These are phyloP conservation scores for Debaryomyces psychrophilus DNA, from an alignment of 1,139 yeast genomes.

Conservation along the genomic window DNA sequence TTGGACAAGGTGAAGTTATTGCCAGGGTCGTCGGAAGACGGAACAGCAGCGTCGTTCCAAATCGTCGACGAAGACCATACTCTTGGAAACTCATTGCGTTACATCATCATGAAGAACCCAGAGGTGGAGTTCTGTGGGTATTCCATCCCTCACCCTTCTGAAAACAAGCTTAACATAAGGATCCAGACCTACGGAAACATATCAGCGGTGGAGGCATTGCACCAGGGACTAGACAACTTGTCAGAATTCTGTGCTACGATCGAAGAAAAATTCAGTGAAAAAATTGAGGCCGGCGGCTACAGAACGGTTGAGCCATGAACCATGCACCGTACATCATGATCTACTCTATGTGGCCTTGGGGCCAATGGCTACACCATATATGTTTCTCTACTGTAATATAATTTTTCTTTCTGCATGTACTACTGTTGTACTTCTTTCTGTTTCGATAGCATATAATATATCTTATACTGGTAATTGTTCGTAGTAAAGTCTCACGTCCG, in stretches of 20 bases:
- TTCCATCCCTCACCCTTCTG: conserved; percentile 99
- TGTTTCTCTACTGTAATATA: conserved; percentile 5
- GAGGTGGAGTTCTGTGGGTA: conserved; percentile 98
- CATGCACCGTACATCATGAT: not conserved
- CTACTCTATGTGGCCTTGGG: not conserved
- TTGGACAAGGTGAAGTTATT: conserved; percentile 58
- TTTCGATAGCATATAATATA: conserved; percentile 9
- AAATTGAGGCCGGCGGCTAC: conserved; percentile 56
- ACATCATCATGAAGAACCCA: conserved; percentile 95
- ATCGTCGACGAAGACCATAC: conserved; percentile 94
- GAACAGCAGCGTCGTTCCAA: conserved; percentile 94
- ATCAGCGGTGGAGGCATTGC: conserved; percentile 91
- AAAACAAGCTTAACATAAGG: conserved; percentile 83
- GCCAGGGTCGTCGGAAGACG: conserved; percentile 95
- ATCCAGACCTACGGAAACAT: conserved; percentile 90
- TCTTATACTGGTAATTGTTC: conserved; percentile 1
- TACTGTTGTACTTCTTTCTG: not conserved
- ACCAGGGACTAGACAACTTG: conserved; percentile 87
- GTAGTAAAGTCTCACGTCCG: too few relatives aligned
- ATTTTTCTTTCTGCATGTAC: conserved; percentile 7
- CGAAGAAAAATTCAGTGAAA: conserved; percentile 74
- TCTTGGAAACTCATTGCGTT: conserved; percentile 88
- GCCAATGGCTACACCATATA: not conserved
- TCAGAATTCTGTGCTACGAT: conserved; percentile 81
- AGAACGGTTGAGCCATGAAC: conserved; percentile 49